These are phyloP conservation scores for Camellia granthamiana DNA, from an alignment of 148 eudicot genomes.

Conservation along the genomic window DNA sequence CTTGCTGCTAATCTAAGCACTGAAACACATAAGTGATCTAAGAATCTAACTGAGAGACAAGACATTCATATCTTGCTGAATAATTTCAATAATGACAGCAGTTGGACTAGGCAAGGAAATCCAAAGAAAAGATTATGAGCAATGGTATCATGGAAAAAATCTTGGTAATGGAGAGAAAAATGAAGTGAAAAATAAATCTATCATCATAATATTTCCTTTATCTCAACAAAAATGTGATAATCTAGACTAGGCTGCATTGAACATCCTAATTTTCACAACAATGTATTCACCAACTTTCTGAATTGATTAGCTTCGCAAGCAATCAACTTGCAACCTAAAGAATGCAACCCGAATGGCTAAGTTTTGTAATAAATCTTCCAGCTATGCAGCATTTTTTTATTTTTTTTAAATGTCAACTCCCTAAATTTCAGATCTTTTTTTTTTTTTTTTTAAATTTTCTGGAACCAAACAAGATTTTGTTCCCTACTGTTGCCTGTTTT, in stretches of 20 bases:
- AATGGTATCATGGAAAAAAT: no score
- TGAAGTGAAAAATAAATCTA: neutral
- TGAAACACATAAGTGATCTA: neutral
- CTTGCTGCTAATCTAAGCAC: neutral
- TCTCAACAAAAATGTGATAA: neutral
- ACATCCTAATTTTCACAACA: neutral
- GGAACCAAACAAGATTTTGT: no score
- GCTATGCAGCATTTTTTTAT: neutral
- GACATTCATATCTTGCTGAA: neutral
- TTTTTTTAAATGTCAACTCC: no score
- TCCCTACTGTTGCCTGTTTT: conserved; percentile 3
- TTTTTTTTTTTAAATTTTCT: neutral
- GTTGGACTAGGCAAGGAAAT: no score
- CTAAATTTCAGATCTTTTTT: neutral
- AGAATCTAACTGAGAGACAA: neutral
- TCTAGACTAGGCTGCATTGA: neutral
- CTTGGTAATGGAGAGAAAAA: neutral
- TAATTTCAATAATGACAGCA: neutral
- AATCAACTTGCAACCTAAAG: no score
- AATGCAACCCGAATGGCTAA: no score
- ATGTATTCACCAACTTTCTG: neutral
- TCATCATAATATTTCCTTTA: neutral
- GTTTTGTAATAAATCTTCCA: neutral
- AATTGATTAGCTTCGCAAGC: conserved; percentile 2
- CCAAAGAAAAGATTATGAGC: no score